phyloP scores from a whole-genome alignment of 495 filamentous ascomycete species.

The Elasticomyces elasticus region DNA sequence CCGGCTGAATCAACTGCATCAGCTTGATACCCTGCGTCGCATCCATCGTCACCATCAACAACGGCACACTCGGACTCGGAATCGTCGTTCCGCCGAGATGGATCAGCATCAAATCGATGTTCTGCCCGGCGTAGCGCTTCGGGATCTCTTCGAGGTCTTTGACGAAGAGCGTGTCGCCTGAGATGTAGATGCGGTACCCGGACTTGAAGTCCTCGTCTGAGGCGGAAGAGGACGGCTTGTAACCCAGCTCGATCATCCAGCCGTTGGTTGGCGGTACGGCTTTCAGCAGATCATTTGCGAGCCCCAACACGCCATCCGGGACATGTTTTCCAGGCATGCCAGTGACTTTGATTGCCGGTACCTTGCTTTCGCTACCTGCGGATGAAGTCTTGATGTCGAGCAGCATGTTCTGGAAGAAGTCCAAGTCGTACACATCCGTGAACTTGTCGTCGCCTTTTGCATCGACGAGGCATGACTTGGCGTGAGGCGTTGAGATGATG shows the following conservation, averaged over 20 bases:
- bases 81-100: slow-evolving; percentile 60
- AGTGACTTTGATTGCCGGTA: slow-evolving; percentile 45
- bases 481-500: slow-evolving; percentile 59
- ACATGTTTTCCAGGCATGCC: slow-evolving; percentile 66
- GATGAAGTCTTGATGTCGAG: slow-evolving; percentile 41
- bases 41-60: slow-evolving; percentile 69
- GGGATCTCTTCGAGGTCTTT: slow-evolving; percentile 55
- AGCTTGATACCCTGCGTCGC: slow-evolving; percentile 52
- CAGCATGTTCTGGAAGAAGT: slow-evolving; percentile 45
- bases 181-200: slow-evolving; percentile 60
- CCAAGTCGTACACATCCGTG: slow-evolving; percentile 43
- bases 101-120: slow-evolving; percentile 59
- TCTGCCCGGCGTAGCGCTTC: slow-evolving; percentile 37
- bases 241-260: slow-evolving; percentile 60
- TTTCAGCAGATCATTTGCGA: slow-evolving; percentile 46
- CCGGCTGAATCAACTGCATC: slow-evolving; percentile 50
- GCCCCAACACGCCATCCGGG: slow-evolving; percentile 40
- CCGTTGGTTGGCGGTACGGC: slow-evolving; percentile 65
- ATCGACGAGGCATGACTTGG: slow-evolving; percentile 40
- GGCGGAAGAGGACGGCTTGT: slow-evolving; percentile 14
- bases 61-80: slow-evolving; percentile 44
- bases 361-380: slow-evolving; percentile 8
- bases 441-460: slow-evolving; percentile 41
- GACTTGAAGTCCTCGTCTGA: slow-evolving; percentile 30
- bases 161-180: slow-evolving; percentile 59